Percentiles rank a stretch among this genome's conserved stretches.
Conservation (phyloP, 2,329 filamentous ascomycete genomes). For the Beauveria australis region DNA sequence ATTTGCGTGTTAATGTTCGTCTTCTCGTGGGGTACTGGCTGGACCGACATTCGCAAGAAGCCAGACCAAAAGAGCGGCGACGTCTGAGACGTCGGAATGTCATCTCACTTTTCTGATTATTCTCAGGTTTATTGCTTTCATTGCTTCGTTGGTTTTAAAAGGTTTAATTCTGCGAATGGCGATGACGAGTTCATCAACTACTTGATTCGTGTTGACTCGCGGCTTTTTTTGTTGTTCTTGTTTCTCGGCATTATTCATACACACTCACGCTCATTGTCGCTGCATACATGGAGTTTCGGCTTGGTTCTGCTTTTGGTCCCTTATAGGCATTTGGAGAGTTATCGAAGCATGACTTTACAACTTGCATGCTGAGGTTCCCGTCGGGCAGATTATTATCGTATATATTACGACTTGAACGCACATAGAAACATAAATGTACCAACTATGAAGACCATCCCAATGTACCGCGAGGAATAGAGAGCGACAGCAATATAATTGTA, state of each 20-base stretch:
- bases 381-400: background rate
- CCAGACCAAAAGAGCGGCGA: conserved; percentile 17
- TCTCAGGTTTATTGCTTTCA: background rate
- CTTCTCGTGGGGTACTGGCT: conserved; percentile 36
- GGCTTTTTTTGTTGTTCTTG: background rate
- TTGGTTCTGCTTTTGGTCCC: background rate
- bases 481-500: too few relatives aligned
- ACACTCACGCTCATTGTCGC: conserved; percentile 7
- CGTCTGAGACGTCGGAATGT: conserved; percentile 10
- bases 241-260: background rate
- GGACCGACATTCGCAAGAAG: conserved; percentile 35
- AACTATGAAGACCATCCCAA: background rate
- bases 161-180: background rate
- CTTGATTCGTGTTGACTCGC: background rate
- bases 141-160: background rate
- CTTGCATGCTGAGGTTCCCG: background rate
- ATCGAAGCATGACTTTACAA: background rate
- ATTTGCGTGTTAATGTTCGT: conserved; percentile 24
- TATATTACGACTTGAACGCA: background rate
- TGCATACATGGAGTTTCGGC: conserved; percentile 9
- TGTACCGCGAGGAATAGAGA: too few relatives aligned
- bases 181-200: too few relatives aligned
- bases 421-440: conserved; percentile 2
- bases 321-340: background rate
- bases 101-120: too few relatives aligned